These are phyloP conservation scores for Penicillium cinerascens DNA, from an alignment of 495 filamentous ascomycete genomes.

Conservation along the genomic window DNA sequence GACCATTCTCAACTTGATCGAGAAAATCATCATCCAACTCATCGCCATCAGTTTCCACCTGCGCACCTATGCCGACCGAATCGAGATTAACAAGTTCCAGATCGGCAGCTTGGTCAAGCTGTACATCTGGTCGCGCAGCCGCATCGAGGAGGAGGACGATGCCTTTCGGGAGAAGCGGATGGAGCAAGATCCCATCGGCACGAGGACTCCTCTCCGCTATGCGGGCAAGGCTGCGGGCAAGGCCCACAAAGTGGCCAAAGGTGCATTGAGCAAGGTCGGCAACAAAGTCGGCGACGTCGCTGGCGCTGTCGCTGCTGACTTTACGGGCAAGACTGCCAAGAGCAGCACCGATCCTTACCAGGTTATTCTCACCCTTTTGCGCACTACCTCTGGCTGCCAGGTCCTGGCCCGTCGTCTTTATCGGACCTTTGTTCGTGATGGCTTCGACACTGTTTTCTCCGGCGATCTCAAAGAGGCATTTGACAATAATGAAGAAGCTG, in stretches of 20 bases:
- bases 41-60: conserved; percentile 92
- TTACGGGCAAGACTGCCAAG: conserved; percentile 75
- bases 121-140: conserved; percentile 74
- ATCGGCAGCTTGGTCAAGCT: conserved; percentile 77
- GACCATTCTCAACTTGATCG: conserved; percentile 74
- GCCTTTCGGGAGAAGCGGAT: conserved; percentile 57
- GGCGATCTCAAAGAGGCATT: conserved; percentile 81
- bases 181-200: conserved; percentile 46
- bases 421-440: conserved; percentile 76
- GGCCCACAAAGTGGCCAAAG: conserved; percentile 66
- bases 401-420: conserved; percentile 90
- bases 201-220: conserved; percentile 67
- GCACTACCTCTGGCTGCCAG: conserved; percentile 70
- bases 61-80: conserved; percentile 86
- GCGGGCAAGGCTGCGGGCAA: conserved; percentile 62
- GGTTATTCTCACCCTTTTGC: conserved; percentile 71
- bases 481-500: conserved; percentile 79
- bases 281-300: conserved; percentile 84
- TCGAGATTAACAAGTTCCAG: conserved; percentile 89
- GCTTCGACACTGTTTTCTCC: conserved; percentile 67
- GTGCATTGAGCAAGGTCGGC: conserved; percentile 73
- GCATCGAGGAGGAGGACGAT: conserved; percentile 68
- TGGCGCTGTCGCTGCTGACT: conserved; percentile 89
- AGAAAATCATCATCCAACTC: conserved; percentile 93
- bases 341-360: conserved; percentile 79